phyloP scores from a whole-genome alignment of 176 grass and related monocot species.

The Aegilops speltoides region DNA sequence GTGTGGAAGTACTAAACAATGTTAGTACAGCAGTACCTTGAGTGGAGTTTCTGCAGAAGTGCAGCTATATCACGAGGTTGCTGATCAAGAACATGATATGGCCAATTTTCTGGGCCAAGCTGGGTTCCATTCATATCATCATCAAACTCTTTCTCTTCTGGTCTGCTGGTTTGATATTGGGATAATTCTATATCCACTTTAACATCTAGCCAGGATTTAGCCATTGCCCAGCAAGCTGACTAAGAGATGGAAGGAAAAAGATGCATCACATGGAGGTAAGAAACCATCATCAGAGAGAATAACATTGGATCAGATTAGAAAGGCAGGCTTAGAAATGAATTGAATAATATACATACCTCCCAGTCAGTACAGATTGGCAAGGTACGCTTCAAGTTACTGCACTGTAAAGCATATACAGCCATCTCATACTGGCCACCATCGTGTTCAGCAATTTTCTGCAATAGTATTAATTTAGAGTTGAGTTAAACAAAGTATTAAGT shows the following conservation, averaged over 20 bases:
- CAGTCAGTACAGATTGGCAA: constrained; percentile 89
- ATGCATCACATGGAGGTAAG: constrained; percentile 23
- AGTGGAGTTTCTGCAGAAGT: constrained; percentile 97
- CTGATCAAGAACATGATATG: constrained; percentile 84
- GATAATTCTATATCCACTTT: constrained; percentile 86
- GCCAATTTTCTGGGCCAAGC: constrained; percentile 78
- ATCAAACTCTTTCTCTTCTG: constrained; percentile 66
- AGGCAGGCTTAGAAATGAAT: background rate
- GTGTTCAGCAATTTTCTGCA: constrained; percentile 96
- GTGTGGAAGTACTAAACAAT: constrained; percentile 6
- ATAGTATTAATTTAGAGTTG: constrained; percentile 24
- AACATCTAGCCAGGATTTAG: constrained; percentile 89
- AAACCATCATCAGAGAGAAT: constrained; percentile 15
- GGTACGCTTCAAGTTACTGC: constrained; percentile 85
- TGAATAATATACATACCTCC: constrained; percentile 74
- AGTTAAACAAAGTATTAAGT: constrained; percentile 9
- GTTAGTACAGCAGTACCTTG: constrained; percentile 53
- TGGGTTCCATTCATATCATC: constrained; percentile 81
- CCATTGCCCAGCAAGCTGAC: constrained; percentile 99
- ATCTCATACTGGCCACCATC: constrained; percentile 94
- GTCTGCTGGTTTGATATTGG: constrained; percentile 64
- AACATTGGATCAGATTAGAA: constrained; percentile 25
- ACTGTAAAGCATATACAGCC: constrained; percentile 87
- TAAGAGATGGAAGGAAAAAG: constrained; percentile 41
- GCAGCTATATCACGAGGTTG: constrained; percentile 85